Evolutionary conservation across 805 yeast species (phyloP), one percentile per base, ranked within the genome.

Genomic region (Pichia paraexigua): DNA sequence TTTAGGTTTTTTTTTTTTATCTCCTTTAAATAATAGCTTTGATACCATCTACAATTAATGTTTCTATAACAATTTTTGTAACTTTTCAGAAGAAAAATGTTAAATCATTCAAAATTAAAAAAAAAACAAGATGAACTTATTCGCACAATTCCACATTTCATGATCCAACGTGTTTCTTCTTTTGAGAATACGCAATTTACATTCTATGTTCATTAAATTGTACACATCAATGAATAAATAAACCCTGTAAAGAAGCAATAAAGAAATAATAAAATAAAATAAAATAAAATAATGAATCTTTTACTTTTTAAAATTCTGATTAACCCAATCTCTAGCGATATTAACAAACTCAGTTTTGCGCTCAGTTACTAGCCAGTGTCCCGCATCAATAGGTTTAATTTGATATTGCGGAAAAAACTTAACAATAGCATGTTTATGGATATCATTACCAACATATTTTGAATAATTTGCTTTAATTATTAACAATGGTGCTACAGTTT

Each of bases 331-430:
- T 30, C 71, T 71, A 12, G 87, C 78, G 8, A 72, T 67, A 10
- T 73, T 76, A 42, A 86, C 73, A 58, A 92, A 89, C 60, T 83
- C 90, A 18, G 73, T 58, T 5, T 95, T 92, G 57, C 82, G 81
- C 62, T 91, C 97, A 39, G 87, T 80, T 53, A 91, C 87, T 4
- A 91, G 79, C 96, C 97, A 92, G 66, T 92, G 99, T 5, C 96
- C 95, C 2, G 88, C 76, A 35, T 87, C 82, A 25, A 94, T 71
- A 58, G 84, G 92, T 47, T 76, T 70, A 15, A 85, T 68, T 53
- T 79, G 83, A 60, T 83, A 87, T 41, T 75, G 71, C 1, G 95
- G 91, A 64, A 89, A 92, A 59, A 51, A 52, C 9, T 43, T 46
- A 1, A 41, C 7, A 20, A 67, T 56, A 25, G 49, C 46, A n/a